Base-by-base conservation (phyloP, 805 yeast species). In the Metschnikowia picachoensis region DNA sequence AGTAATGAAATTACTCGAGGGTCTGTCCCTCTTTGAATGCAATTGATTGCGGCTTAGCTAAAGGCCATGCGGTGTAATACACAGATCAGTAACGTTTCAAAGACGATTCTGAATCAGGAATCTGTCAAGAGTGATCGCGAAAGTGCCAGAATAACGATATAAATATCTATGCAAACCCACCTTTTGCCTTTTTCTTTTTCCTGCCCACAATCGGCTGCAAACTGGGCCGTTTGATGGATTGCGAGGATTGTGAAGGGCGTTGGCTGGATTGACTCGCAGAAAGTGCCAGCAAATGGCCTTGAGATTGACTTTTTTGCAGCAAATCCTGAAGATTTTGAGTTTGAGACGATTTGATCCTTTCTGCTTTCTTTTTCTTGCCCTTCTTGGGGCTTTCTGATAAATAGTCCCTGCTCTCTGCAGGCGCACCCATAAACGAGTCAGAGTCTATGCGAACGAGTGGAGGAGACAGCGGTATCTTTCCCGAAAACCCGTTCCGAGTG, bases 141-240 rank as follows among this genome's bases (percentile, higher is more conserved):
- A 20, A 8, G 14, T 14, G 8, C 35, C 4, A 13, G 29, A 20
- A 20, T 5, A 20, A 20, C 4, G 25, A 20, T 5, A 20, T 20
- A 20, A 5, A 20, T 5, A 17, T 16, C 30, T 37, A 44, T 7
- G 37, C 74, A 60, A 78, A 78, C 4, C 82, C 82, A 13, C 79
- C 72, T 46, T 71, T 68, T 51, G 67, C 72, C 57, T 72, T 75
- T 7, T 20, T 20, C 64, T 72, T 76, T 54, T 48, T 46, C 20
- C 64, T 69, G 28, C 34, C 30, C n/a, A 14, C 34, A 20, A 36
- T 9, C 8, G 43, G 38, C 37, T 44, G 47, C 11, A 44, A 31
- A 4, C 44, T 44, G 13, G 48, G 48, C 27, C 48, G 8, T 35
- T 44, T 44, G 41, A 44, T 31, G 8, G 48, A 39, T 25, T 38